Conservation (phyloP, 2,329 filamentous ascomycete genomes). For the Arthrobotrys sphaeroides region DNA sequence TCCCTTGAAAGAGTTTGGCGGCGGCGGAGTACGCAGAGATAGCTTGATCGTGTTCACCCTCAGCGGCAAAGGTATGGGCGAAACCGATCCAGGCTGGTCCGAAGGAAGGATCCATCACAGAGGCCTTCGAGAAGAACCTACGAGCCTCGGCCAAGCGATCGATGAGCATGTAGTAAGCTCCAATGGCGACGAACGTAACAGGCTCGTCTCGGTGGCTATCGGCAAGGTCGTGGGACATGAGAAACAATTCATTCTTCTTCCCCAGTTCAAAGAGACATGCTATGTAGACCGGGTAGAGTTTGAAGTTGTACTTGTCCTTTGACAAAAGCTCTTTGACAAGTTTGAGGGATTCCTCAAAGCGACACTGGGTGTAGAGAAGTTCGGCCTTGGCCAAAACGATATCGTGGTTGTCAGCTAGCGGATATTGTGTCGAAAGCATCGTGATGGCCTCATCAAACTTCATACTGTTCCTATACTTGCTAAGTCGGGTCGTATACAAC, state of each 20-base stretch:
- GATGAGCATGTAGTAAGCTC: conserved; percentile 91
- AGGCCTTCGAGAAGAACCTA: conserved; percentile 95
- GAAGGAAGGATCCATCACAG: conserved; percentile 96
- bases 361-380: conserved; percentile 91
- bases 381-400: conserved; percentile 90
- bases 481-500: conserved; percentile 93
- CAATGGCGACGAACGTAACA: conserved; percentile 91
- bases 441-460: conserved; percentile 87
- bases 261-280: conserved; percentile 88
- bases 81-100: conserved; percentile 99
- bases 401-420: conserved; percentile 84
- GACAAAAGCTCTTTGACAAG: conserved; percentile 85
- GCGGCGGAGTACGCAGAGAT: conserved; percentile 98
- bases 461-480: conserved; percentile 89
- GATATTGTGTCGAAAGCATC: conserved; percentile 92
- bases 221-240: conserved; percentile 90
- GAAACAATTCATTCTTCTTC: conserved; percentile 86
- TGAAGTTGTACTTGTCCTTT: conserved; percentile 87
- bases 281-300: conserved; percentile 87
- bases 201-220: conserved; percentile 91
- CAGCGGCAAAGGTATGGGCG: conserved; percentile 95
- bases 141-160: conserved; percentile 90
- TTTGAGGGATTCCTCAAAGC: conserved; percentile 84
- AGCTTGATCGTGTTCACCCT: conserved; percentile 97
- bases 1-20: conserved; percentile 92